Evolutionary conservation across 495 filamentous ascomycete genomes (phyloP).

Genomic region (Annulohypoxylon moriforme): DNA sequence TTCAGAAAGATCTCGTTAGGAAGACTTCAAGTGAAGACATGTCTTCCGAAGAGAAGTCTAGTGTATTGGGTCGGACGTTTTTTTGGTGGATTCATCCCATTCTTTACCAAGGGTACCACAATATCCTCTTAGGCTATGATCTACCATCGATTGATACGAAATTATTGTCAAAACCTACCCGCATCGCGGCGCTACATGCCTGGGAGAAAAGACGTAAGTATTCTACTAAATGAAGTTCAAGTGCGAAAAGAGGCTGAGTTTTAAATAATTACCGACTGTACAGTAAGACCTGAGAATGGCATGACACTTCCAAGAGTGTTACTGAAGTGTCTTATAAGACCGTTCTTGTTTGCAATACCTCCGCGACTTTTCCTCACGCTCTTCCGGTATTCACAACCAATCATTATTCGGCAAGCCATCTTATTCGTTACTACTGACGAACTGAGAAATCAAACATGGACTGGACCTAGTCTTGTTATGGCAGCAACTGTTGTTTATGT

Average conservation of each 20-base stretch:
- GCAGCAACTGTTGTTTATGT: slow-evolving; percentile 68
- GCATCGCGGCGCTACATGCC: slow-evolving; percentile 50
- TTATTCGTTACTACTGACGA: slow-evolving; percentile 53
- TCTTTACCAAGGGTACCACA: slow-evolving; percentile 62
- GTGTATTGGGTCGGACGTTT: slow-evolving; percentile 54
- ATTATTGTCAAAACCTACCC: slow-evolving; percentile 55
- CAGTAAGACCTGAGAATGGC: slow-evolving; percentile 48
- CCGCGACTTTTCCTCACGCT: slow-evolving; percentile 66
- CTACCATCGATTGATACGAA: slow-evolving; percentile 61
- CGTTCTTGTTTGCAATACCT: slow-evolving; percentile 60
- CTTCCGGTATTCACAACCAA: slow-evolving; percentile 72
- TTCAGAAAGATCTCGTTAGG: slow-evolving; percentile 50
- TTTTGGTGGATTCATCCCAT: slow-evolving; percentile 74
- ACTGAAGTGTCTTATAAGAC: slow-evolving; percentile 60
- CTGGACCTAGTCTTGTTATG: slow-evolving; percentile 67
- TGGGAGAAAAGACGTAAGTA: slow-evolving; percentile 51
- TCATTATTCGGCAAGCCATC: slow-evolving; percentile 68
- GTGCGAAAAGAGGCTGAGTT: neutral
- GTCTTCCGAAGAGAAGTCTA: slow-evolving; percentile 62
- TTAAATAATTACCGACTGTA: neutral
- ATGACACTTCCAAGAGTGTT: slow-evolving; percentile 59
- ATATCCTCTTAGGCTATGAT: slow-evolving; percentile 57
- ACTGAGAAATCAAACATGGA: slow-evolving; percentile 45
- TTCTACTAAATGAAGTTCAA: neutral
- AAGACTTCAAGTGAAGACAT: slow-evolving; percentile 56